A percentile compares a stretch with the other conserved stretches of the same genome.
Evolutionary conservation across 2,329 filamentous ascomycete genomes (phyloP).

Genomic region (Hansfordia pulvinata): DNA sequence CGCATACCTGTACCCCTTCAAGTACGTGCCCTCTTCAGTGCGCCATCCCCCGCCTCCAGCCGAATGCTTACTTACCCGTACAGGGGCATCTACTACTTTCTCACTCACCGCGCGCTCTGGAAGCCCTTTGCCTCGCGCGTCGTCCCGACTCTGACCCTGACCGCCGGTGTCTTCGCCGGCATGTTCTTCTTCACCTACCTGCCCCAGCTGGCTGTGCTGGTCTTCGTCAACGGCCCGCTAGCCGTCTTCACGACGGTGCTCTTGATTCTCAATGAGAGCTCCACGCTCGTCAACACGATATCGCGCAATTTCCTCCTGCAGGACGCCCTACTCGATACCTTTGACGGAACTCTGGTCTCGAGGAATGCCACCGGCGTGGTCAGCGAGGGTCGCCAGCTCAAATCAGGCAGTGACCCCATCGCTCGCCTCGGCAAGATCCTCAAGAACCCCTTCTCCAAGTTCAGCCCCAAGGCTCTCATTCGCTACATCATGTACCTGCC

Average conservation of each 20-base stretch:
- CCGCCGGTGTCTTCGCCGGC: constrained; percentile 53
- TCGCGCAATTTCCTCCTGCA: constrained; percentile 63
- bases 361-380: constrained; percentile 47
- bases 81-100: constrained; percentile 46
- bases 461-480: constrained; percentile 50
- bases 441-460: constrained; percentile 42
- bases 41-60: no score
- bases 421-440: constrained; percentile 41
- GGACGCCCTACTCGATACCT: constrained; percentile 76
- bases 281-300: constrained; percentile 40
- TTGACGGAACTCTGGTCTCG: constrained; percentile 58
- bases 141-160: constrained; percentile 52
- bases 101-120: constrained; percentile 41
- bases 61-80: constrained; percentile 4
- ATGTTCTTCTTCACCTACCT: constrained; percentile 86
- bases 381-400: constrained; percentile 60
- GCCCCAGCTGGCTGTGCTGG: constrained; percentile 70
- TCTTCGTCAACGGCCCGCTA: constrained; percentile 74
- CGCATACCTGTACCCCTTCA: constrained; percentile 79
- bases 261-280: constrained; percentile 51
- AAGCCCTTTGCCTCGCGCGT: constrained; percentile 42
- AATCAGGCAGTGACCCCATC: constrained; percentile 43
- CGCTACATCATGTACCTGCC: constrained; percentile 78
- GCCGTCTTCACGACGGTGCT: constrained; percentile 61
- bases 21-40: constrained; percentile 25